phyloP scores from a whole-genome alignment of 2,329 filamentous ascomycete genomes.

The Colletotrichum salicis region DNA sequence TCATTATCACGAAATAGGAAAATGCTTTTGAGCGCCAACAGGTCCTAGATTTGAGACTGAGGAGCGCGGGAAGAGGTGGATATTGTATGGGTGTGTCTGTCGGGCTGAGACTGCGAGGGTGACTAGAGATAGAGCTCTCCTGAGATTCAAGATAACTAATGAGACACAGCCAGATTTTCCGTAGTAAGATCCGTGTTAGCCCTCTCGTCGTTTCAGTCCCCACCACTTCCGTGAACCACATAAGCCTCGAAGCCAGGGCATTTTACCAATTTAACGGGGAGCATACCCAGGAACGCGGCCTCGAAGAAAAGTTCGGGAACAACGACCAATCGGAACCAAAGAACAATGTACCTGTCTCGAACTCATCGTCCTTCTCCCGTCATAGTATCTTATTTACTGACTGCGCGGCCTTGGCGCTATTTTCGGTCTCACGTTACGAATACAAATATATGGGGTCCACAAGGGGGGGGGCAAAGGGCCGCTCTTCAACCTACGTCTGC shows the following conservation, averaged over 20 bases:
- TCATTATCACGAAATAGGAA: neutral
- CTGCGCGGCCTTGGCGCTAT: neutral
- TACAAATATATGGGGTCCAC: neutral
- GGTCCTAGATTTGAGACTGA: neutral
- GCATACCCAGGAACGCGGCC: neutral
- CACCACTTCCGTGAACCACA: neutral
- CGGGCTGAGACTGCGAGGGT: neutral
- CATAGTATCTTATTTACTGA: neutral
- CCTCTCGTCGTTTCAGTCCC: neutral
- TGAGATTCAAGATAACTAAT: neutral
- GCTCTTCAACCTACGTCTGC: no score
- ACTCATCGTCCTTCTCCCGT: neutral
- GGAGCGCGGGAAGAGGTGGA: neutral
- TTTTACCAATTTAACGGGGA: neutral
- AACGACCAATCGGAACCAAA: neutral
- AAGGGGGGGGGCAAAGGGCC: neutral
- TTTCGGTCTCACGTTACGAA: neutral
- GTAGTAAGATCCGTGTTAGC: neutral
- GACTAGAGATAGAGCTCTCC: neutral
- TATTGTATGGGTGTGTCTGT: neutral
- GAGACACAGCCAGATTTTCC: neutral
- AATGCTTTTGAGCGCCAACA: neutral
- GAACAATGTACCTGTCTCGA: neutral
- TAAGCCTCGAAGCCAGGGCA: neutral
- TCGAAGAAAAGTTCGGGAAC: neutral